A percentile compares a stretch with the other conserved stretches of the same genome.
phyloP scores from a whole-genome alignment of 805 yeast species.

The Candida lessepsii region DNA sequence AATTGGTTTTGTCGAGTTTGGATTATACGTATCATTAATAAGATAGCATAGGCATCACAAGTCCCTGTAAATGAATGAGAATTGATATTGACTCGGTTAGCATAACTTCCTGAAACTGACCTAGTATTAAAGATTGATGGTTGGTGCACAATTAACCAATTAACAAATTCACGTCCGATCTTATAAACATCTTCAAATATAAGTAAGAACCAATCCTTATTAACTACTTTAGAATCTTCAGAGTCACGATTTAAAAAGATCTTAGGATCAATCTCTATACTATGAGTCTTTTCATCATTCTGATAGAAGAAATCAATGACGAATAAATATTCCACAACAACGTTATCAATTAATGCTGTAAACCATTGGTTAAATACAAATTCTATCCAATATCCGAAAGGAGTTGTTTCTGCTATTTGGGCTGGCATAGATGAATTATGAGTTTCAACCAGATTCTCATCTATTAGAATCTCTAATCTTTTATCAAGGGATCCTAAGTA shows the following conservation, averaged over 20 bases:
- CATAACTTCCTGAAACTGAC: conserved; percentile 41
- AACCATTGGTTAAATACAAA: conserved; percentile 70
- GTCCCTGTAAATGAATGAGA: conserved; percentile 34
- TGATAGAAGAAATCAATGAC: conserved; percentile 66
- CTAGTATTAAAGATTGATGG: conserved; percentile 23
- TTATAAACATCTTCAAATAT: conserved; percentile 39
- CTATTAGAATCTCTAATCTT: conserved; percentile 54
- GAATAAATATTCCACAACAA: conserved; percentile 73
- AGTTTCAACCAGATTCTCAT: conserved; percentile 35
- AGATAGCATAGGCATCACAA: conserved; percentile 75
- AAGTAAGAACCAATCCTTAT: conserved; percentile 33
- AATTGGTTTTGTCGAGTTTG: conserved; percentile 64
- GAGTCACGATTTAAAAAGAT: conserved; percentile 1
- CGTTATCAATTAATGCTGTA: conserved; percentile 71
- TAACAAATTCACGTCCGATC: conserved; percentile 46
- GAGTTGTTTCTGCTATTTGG: conserved; percentile 79
- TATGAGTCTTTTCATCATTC: conserved; percentile 36
- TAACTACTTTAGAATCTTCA: conserved; percentile 9
- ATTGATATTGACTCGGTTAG: conserved; percentile 18
- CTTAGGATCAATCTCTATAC: conserved; percentile 16
- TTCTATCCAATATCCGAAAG: conserved; percentile 67
- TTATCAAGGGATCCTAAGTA: conserved; percentile 54
- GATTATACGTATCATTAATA: conserved; percentile 69
- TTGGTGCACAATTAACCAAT: conserved; percentile 45
- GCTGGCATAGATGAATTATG: conserved; percentile 67